Percentiles rank a stretch among this genome's conserved stretches.
These are phyloP conservation scores for Phytopythium boreale DNA, from an alignment of 352 stramenopile genomes.

Conservation along the genomic window DNA sequence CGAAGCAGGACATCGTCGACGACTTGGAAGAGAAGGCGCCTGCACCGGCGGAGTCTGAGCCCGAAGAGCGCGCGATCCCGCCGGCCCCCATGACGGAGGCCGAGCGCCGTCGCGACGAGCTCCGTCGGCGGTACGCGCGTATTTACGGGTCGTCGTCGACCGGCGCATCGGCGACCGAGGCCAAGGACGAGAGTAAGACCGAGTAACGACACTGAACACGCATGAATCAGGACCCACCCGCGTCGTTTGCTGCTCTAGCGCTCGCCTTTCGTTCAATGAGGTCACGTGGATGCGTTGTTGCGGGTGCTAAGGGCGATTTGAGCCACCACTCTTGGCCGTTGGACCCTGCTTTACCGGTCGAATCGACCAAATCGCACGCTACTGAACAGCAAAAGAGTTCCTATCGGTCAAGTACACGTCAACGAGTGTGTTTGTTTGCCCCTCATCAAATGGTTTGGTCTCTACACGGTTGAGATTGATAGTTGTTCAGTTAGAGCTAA, in stretches of 20 bases:
- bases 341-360: too few relatives aligned
- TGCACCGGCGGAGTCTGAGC: conserved; percentile 8
- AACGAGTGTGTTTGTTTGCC: not conserved
- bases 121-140: conserved; percentile 49
- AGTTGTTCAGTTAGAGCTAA: conserved; percentile 87
- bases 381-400: too few relatives aligned
- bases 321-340: too few relatives aligned
- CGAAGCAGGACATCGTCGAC: conserved; percentile 6
- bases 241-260: not conserved
- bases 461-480: conserved; percentile 13
- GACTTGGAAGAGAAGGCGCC: conserved; percentile 41
- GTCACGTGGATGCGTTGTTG: too few relatives aligned
- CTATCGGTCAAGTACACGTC: not conserved
- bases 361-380: too few relatives aligned
- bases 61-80: conserved; percentile 35
- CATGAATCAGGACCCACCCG: not conserved
- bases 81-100: conserved; percentile 36
- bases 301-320: too few relatives aligned
- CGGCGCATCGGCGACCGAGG: conserved; percentile 9
- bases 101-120: conserved; percentile 47
- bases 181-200: conserved; percentile 29
- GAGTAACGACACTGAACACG: conserved; percentile 12
- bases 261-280: too few relatives aligned
- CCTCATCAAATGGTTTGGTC: conserved; percentile 7
- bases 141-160: conserved; percentile 32